Evolutionary conservation across 768 basidiomycete genomes (phyloP).

Genomic region (Termitomyces sp.): DNA sequence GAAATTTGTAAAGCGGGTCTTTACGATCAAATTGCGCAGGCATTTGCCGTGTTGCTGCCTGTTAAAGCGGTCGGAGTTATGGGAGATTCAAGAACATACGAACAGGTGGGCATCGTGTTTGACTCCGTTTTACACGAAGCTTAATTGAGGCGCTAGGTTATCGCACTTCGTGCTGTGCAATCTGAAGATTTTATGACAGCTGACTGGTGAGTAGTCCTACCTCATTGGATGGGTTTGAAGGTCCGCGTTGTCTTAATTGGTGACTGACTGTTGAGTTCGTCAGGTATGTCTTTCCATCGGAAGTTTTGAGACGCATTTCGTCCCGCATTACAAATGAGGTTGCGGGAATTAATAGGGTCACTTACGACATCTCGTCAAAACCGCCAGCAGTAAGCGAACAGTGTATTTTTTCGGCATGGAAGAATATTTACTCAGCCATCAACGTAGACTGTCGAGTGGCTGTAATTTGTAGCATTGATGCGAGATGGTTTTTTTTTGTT

Average conservation of each 20-base stretch:
- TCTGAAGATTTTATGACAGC: constrained; percentile 99
- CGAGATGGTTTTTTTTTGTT: not conserved
- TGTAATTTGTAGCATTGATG: constrained; percentile 24
- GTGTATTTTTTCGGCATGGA: constrained; percentile 1
- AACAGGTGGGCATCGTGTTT: constrained; percentile 55
- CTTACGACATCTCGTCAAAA: constrained; percentile 96
- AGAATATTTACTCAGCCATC: not conserved
- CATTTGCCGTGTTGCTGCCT: constrained; percentile 92
- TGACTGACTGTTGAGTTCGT: constrained; percentile 19
- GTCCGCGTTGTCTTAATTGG: constrained; percentile 2
- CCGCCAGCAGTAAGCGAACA: constrained; percentile 75
- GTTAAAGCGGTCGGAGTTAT: constrained; percentile 98
- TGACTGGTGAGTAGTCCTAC: constrained; percentile 67
- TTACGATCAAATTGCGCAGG: constrained; percentile 93
- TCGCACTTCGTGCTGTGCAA: constrained; percentile 91
- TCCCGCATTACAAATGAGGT: constrained; percentile 98
- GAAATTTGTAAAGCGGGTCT: constrained; percentile 92
- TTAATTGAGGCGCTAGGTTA: constrained; percentile 51
- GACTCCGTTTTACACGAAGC: not conserved
- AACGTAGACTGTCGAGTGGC: constrained; percentile 48
- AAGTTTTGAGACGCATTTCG: constrained; percentile 86
- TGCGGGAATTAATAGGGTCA: constrained; percentile 91
- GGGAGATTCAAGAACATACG: constrained; percentile 95
- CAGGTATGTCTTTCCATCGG: constrained; percentile 95
- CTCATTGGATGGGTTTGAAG: not conserved